Evolutionary conservation across 179 eudicot species (phyloP), one percentile per base, ranked within the genome.

Genomic region (Camellia oleifera): DNA sequence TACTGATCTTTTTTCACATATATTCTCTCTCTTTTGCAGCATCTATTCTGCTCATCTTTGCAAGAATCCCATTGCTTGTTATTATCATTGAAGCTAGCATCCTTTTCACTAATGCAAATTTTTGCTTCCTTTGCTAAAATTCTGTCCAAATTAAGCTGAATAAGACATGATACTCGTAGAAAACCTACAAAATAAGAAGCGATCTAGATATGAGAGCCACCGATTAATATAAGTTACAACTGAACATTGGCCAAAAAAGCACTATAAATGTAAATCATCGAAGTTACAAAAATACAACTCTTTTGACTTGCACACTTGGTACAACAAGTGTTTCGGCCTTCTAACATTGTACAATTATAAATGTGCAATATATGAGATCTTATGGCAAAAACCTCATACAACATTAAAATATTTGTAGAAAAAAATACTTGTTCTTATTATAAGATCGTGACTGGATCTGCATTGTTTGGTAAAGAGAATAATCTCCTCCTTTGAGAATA

Each of bases 21-120:
- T 46, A 76, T 71, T 76, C 52, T 40, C 61, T 44, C 26, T 32
- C 40, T 32, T 32, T 12, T 69, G 80, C 71, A 57, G 80, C 65
- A 81, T 77, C 76, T 50, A 81, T 70, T 77, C 80, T 79, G 70
- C 73, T 83, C 83, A 85, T 78, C 86, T 77, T 53, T 74, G 77
- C 71, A 83, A 79, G 79, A 87, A 85, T 85, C 88, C 81, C 81
- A 83, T 83, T 75, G 88, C 88, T 82, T 78, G 84, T 83, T 83
- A 82, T 87, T 83, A 82, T 87, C 83, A 75, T 82, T 80, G 75
- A 83, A 81, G 80, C 70, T 74, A 56, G 75, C 84, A 72, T 64
- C 74, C 40, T 32, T 32, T 46, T 18, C 67, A 77, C 67, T 54
- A 53, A 63, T 14, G 40, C 14, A 70, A 77, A 20, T 77, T 81